Evolutionary conservation across 768 basidiomycete genomes (phyloP), one percentile per base, ranked within the genome.

Genomic region (Lactifluus volemus): DNA sequence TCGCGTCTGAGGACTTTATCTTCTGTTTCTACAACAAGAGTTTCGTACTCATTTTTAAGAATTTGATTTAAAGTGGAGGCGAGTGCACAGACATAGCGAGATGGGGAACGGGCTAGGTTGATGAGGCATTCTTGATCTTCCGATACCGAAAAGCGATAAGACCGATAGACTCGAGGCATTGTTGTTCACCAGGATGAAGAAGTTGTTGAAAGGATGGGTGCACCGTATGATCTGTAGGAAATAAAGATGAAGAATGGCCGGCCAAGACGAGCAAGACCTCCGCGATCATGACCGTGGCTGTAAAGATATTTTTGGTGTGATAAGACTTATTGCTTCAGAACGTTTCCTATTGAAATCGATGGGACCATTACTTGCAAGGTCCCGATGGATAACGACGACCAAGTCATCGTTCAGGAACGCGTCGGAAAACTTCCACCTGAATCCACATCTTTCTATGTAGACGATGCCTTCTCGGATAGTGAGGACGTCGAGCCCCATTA

Each of bases 121-220:
- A 68, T 61, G 78, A 86, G 19, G 82, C 76, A 60, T 76, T 70
- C 71, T 84, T 87, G 70, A 96, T 84, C 63, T 77, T 85, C 62
- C 82, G 78, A 72, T 93, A 95, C 29, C 86, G 82, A 54, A 77
- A 79, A 1, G 89, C 92, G 52, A 95, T 82, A 51, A 80, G 78
- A 9, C 83, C 88, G 2, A 97, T 81, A 10, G 83, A 80, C 68
- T 92, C 86, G n/a, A 95, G 79, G 64, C 85, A 88, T 70, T 93
- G 83, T 55, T 85, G 80, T 69, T 96, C 93, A 10, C 93, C 93
- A 2, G 93, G 93, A 68, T 97, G 93, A 3, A 97, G 81, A 15
- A 93, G 82, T 4, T 84, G 77, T 6, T 72, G 68, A 67, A 92
- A 86, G 0, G 84, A 79, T 5, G 88, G 82, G 68, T 84, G 80